A percentile compares a stretch with the other conserved stretches of the same genome.
phyloP scores from a whole-genome alignment of 352 stramenopile species.

The Globisporangium mamillatum region DNA sequence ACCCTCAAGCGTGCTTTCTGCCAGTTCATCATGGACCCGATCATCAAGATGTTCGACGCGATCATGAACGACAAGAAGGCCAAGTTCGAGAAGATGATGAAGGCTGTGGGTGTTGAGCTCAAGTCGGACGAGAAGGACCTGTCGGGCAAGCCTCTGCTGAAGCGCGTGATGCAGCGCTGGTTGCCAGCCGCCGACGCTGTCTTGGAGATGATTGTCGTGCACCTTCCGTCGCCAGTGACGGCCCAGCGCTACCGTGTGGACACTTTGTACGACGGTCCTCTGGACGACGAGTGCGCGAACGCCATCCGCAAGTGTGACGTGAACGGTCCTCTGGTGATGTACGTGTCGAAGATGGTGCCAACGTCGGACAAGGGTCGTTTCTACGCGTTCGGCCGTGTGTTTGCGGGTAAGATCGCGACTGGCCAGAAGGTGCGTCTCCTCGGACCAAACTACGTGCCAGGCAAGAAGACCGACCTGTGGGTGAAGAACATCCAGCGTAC shows the following conservation, averaged over 20 bases:
- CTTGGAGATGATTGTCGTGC: constrained; percentile 99
- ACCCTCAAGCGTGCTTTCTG: constrained; percentile 98
- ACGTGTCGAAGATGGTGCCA: constrained; percentile 99
- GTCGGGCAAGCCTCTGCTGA: constrained; percentile 96
- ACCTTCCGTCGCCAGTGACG: constrained; percentile 96
- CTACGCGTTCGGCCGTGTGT: constrained; percentile 99
- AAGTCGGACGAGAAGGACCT: constrained; percentile 97
- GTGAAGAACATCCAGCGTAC: constrained; percentile 99
- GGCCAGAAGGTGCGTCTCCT: constrained; percentile 99
- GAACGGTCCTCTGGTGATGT: constrained; percentile 98
- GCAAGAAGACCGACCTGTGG: constrained; percentile 99
- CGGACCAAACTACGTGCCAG: constrained; percentile 99
- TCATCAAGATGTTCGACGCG: constrained; percentile 99
- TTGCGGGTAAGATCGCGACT: constrained; percentile 98
- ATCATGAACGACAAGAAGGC: constrained; percentile 99
- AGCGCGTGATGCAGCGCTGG: constrained; percentile 99
- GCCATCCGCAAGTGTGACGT: constrained; percentile 99
- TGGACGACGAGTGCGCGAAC: constrained; percentile 96
- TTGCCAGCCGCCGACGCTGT: constrained; percentile 97
- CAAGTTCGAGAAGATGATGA: constrained; percentile 98
- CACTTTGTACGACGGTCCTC: constrained; percentile 97
- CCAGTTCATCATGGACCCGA: constrained; percentile 99
- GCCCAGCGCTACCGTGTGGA: constrained; percentile 98
- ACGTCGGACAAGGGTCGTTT: constrained; percentile 98
- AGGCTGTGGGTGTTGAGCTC: constrained; percentile 96